Evolutionary conservation across 495 filamentous ascomycete species (phyloP).

Genomic region (Cudoniella acicularis): DNA sequence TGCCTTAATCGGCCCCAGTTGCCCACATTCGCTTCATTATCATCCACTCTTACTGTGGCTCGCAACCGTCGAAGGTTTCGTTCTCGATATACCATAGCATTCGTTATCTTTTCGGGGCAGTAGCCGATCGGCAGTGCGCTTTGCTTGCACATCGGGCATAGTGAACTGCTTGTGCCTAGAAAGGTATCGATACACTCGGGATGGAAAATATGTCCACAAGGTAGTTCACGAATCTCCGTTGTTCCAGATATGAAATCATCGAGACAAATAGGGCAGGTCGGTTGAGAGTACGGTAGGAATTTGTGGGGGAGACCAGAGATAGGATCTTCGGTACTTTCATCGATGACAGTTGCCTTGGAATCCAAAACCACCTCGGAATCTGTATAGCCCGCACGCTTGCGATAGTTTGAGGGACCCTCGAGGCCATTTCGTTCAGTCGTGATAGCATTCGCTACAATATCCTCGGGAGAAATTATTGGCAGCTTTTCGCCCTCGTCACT

Average conservation of each 20-base stretch:
- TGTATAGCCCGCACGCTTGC: not conserved
- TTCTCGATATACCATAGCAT: conserved; percentile 76
- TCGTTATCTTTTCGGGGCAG: conserved; percentile 67
- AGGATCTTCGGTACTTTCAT: conserved; percentile 3
- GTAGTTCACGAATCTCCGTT: conserved; percentile 75
- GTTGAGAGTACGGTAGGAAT: conserved; percentile 55
- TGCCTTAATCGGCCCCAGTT: not conserved
- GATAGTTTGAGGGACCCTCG: conserved; percentile 26
- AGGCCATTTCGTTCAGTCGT: conserved; percentile 19
- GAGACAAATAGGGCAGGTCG: conserved; percentile 80
- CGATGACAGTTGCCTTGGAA: conserved; percentile 11
- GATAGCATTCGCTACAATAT: conserved; percentile 20
- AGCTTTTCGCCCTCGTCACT: conserved; percentile 23
- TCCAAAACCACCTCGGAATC: conserved; percentile 1
- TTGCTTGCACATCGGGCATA: conserved; percentile 87
- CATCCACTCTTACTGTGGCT: conserved; percentile 19
- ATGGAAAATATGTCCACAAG: conserved; percentile 89
- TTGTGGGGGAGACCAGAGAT: conserved; percentile 14
- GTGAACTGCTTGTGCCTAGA: conserved; percentile 62
- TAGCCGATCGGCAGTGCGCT: conserved; percentile 64
- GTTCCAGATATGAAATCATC: conserved; percentile 67
- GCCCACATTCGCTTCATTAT: not conserved
- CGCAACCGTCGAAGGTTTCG: conserved; percentile 47
- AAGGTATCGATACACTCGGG: conserved; percentile 83
- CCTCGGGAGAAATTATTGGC: conserved; percentile 13